Base-by-base conservation (phyloP, 768 basidiomycete genomes). In the Phlebiopsis gigantea region DNA sequence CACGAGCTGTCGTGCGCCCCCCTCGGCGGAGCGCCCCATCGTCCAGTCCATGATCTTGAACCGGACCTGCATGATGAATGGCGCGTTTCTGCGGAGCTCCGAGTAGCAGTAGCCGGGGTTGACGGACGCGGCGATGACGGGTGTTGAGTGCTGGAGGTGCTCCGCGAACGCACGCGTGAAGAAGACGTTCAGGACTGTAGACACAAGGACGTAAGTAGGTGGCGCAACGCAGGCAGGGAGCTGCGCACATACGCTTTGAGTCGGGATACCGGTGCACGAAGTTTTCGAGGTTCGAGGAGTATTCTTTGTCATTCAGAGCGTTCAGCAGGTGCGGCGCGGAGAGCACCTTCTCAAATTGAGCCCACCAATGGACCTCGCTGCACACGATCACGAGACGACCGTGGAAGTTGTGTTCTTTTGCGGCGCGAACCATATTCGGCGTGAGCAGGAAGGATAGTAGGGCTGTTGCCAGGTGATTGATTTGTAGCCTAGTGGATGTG, bases 391-490 rank as follows among this genome's bases (percentile, higher is more conserved):
- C 52, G 12, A 59, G n/a, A 14, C 61, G 54, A 2, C 55, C 51
- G 15, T 24, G 30, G 4, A 31, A 15, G 8, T 31, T 25, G 22
- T 53, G 41, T 15, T 41, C 12, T 29, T 21, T 3, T 74, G 73
- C 71, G 0, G 79, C 75, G 31, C 71, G 62, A 1, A 72, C 44
- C 69, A 82, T 69, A 5, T 58, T 60, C 0, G 81, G 80, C 0
- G 80, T 67, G 0, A 81, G 66, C 2, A 72, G 69, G 1, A 81
- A 56, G 0, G 70, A 64, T 2, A 80, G 68, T 0, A 80, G 66
- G 5, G 72, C 66, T 5, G 69, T 46, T 17, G 21, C 21, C 8
- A 83, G 64, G 59, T 72, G 59, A 60, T 82, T 81, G 31, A 79
- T 72, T 58, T 82, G 80, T 0, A 80, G 53, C 12, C 80, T 83